Conservation (phyloP, 2,329 filamentous ascomycete genomes). For the Coniochaeta ligniaria region DNA sequence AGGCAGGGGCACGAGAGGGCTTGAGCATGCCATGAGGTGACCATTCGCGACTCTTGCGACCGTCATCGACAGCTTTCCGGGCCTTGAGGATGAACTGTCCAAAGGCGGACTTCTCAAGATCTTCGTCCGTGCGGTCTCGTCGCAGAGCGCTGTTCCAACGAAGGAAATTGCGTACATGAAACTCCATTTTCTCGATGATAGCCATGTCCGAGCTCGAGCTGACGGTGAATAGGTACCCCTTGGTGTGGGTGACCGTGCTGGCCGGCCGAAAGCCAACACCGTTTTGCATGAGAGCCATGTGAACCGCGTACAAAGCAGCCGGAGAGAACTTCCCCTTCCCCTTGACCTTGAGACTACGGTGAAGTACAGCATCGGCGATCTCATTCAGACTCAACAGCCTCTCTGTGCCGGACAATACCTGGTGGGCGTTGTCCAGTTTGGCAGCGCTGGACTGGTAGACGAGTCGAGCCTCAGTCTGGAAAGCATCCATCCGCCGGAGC, state of each 20-base stretch:
- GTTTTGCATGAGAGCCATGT: slow-evolving; percentile 53
- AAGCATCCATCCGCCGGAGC: slow-evolving; percentile 39
- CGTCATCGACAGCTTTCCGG: slow-evolving; percentile 40
- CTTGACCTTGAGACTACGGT: slow-evolving; percentile 23
- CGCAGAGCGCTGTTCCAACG: slow-evolving; percentile 1
- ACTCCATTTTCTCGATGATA: slow-evolving; percentile 41
- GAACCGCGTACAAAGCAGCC: slow-evolving; percentile 59
- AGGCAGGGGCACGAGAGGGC: slow-evolving; percentile 17
- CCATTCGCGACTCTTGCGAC: slow-evolving; percentile 40
- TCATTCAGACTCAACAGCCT: slow-evolving; percentile 43
- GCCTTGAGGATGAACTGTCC: slow-evolving; percentile 42
- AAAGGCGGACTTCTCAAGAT: slow-evolving; percentile 19
- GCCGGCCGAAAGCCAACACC: slow-evolving; percentile 53
- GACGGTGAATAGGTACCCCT: slow-evolving; percentile 55
- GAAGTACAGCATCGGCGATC: slow-evolving; percentile 31
- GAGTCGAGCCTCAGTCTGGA: slow-evolving; percentile 31
- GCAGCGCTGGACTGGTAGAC: slow-evolving; percentile 41
- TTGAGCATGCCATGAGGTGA: slow-evolving; percentile 43
- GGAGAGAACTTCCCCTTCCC: slow-evolving; percentile 32
- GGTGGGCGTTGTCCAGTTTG: slow-evolving; percentile 38
- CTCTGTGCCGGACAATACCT: slow-evolving; percentile 30
- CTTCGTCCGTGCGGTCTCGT: slow-evolving; percentile 13
- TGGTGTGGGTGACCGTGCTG: slow-evolving; percentile 39
- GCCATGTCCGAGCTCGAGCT: slow-evolving; percentile 46
- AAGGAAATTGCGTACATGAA: slow-evolving; percentile 36